phyloP scores from a whole-genome alignment of 2,329 filamentous ascomycete genomes.

The Claviceps sp. region DNA sequence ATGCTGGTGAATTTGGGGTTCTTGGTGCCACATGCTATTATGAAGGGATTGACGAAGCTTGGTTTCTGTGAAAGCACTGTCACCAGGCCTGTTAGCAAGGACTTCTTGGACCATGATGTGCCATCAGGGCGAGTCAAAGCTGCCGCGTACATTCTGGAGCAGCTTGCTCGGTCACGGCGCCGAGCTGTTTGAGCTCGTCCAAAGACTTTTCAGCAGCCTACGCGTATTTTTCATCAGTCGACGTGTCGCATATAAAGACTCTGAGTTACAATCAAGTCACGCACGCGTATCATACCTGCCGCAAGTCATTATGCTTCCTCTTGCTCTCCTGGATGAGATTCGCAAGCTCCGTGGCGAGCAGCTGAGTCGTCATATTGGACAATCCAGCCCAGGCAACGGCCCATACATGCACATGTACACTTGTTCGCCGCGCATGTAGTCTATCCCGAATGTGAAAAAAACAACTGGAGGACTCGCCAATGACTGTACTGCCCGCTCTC shows the following conservation, averaged over 20 bases:
- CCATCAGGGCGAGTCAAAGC: neutral
- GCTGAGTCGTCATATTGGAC: conserved; percentile 73
- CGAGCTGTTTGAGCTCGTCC: conserved; percentile 59
- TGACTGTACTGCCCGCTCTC: too few relatives aligned
- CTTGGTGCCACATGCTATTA: conserved; percentile 81
- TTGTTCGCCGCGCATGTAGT: conserved; percentile 15
- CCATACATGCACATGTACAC: conserved; percentile 13
- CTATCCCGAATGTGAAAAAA: neutral
- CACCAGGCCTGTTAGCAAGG: conserved; percentile 6
- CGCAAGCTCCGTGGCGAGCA: conserved; percentile 74
- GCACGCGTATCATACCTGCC: conserved; percentile 41
- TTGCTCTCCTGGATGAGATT: conserved; percentile 94
- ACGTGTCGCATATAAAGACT: neutral
- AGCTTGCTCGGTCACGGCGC: conserved; percentile 22
- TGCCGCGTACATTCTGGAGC: conserved; percentile 22
- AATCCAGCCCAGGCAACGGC: conserved; percentile 10
- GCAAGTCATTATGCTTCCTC: conserved; percentile 80
- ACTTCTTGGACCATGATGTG: conserved; percentile 7
- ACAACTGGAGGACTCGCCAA: too few relatives aligned
- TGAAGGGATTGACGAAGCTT: conserved; percentile 83
- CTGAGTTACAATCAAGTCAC: neutral
- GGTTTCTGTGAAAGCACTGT: conserved; percentile 69
- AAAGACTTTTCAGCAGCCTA: conserved; percentile 88
- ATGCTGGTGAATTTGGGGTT: conserved; percentile 84
- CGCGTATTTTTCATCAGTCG: neutral